Conservation (phyloP, 257 asterid genomes). For the Solanum gandarillasii region DNA sequence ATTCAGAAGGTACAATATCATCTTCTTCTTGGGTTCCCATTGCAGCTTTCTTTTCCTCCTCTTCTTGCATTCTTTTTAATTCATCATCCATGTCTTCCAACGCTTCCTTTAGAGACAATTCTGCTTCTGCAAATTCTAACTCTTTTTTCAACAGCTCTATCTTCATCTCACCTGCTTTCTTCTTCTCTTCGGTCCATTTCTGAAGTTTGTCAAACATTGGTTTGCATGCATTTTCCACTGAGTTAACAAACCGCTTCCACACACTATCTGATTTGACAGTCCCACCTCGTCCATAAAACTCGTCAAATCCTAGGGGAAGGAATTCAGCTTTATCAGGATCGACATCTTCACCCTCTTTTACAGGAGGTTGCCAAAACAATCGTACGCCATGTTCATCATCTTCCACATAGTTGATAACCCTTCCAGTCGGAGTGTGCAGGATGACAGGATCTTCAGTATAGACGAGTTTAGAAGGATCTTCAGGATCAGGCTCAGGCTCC, state of each 20-base stretch:
- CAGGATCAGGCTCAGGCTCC: slow-evolving; percentile 91
- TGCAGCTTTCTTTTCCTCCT: slow-evolving; percentile 58
- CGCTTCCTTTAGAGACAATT: slow-evolving; percentile 60
- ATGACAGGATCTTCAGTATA: slow-evolving; percentile 75
- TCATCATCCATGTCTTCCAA: slow-evolving; percentile 66
- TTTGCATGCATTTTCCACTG: slow-evolving; percentile 27
- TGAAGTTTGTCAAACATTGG: slow-evolving; percentile 27
- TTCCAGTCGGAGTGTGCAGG: slow-evolving; percentile 86
- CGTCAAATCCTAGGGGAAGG: slow-evolving; percentile 83
- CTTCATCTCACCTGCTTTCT: slow-evolving; percentile 37
- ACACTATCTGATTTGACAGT: slow-evolving; percentile 14
- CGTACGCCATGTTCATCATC: slow-evolving; percentile 87
- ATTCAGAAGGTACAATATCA: slow-evolving; percentile 24
- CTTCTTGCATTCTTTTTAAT: slow-evolving; percentile 58
- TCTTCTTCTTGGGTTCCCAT: slow-evolving; percentile 33
- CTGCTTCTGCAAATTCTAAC: slow-evolving; percentile 60
- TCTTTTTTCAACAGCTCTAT: slow-evolving; percentile 42
- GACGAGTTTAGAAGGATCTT: slow-evolving; percentile 64
- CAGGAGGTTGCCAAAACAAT: slow-evolving; percentile 73
- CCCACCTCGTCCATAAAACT: slow-evolving; percentile 59
- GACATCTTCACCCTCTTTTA: slow-evolving; percentile 44
- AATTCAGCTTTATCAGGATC: slow-evolving; percentile 52
- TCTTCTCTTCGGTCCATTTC: slow-evolving; percentile 64
- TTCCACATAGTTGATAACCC: slow-evolving; percentile 70
- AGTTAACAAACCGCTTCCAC: slow-evolving; percentile 21